Evolutionary conservation across 495 filamentous ascomycete genomes (phyloP).

Genomic region (Rhizodiscina lignyota): DNA sequence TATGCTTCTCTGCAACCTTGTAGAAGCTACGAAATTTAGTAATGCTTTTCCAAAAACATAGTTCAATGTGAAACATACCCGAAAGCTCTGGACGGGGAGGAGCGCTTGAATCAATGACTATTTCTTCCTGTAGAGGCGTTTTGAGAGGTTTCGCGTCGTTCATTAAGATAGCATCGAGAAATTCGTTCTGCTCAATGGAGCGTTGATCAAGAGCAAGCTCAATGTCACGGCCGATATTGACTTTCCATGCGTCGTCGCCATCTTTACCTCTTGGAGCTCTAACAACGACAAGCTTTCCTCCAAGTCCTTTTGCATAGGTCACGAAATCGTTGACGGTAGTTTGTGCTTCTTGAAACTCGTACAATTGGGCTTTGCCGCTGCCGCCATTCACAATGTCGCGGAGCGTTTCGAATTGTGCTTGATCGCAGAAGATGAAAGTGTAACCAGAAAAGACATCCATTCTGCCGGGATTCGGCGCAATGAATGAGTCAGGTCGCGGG

Average conservation of each 20-base stretch:
- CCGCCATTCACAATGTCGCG: conserved; percentile 58
- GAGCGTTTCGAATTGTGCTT: conserved; percentile 62
- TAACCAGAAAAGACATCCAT: conserved; percentile 68
- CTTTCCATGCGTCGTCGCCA: neutral
- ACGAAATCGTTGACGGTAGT: conserved; percentile 66
- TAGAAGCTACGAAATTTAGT: neutral
- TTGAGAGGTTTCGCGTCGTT: conserved; percentile 56
- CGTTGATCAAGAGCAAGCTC: conserved; percentile 56
- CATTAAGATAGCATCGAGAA: conserved; percentile 74
- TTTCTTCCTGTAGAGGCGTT: conserved; percentile 29
- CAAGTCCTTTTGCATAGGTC: conserved; percentile 56
- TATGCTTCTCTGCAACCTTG: too few species aligned
- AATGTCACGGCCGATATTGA: conserved; percentile 35
- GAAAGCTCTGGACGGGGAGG: neutral
- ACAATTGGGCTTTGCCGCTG: conserved; percentile 64
- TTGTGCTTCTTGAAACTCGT: conserved; percentile 38
- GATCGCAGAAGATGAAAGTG: conserved; percentile 74
- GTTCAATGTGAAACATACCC: neutral
- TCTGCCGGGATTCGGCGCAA: conserved; percentile 49
- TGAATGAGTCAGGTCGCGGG: conserved; percentile 41
- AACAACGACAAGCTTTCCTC: conserved; percentile 57
- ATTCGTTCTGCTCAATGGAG: conserved; percentile 79
- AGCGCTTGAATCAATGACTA: neutral
- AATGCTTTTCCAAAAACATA: neutral
- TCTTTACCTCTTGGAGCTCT: conserved; percentile 17